Percentiles rank a stretch among this genome's conserved stretches.
phyloP scores from a whole-genome alignment of 2,329 filamentous ascomycete genomes.

The Paecilomyces formosus region DNA sequence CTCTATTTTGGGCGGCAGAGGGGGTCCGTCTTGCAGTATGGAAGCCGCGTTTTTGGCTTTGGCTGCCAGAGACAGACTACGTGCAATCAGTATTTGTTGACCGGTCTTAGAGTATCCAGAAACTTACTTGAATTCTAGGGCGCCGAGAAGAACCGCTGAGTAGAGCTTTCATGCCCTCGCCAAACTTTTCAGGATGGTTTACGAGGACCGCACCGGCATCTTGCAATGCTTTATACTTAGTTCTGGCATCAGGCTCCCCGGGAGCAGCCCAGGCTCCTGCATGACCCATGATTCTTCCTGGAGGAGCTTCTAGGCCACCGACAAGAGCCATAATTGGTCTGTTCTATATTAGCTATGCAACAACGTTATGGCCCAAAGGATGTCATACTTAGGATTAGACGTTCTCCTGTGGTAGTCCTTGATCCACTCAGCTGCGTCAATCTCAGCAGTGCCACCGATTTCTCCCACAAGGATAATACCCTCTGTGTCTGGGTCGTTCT shows the following conservation, averaged over 20 bases:
- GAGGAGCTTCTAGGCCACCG: conserved; percentile 57
- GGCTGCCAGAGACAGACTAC: conserved; percentile 15
- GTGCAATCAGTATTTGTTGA: not conserved
- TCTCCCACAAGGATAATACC: conserved; percentile 68
- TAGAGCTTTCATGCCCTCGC: conserved; percentile 57
- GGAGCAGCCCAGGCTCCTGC: conserved; percentile 65
- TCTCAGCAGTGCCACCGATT: conserved; percentile 63
- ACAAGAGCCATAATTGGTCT: conserved; percentile 68
- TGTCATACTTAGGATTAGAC: not conserved
- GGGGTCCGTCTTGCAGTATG: conserved; percentile 40
- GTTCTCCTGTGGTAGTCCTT: not conserved
- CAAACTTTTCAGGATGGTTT: conserved; percentile 69
- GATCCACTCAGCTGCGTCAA: conserved; percentile 71
- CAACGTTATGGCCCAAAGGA: not conserved
- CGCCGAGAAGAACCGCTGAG: conserved; percentile 37
- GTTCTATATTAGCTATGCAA: conserved; percentile 10
- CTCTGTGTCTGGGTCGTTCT: conserved; percentile 59
- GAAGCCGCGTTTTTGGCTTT: conserved; percentile 41
- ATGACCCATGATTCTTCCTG: conserved; percentile 67
- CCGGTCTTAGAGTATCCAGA: not conserved
- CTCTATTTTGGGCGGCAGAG: not conserved
- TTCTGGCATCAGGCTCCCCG: conserved; percentile 56
- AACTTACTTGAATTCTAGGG: conserved; percentile 14
- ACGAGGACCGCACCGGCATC: conserved; percentile 62
- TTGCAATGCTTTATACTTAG: conserved; percentile 62